Evolutionary conservation across 495 filamentous ascomycete species (phyloP).

Genomic region (Tetracladium setigerum): DNA sequence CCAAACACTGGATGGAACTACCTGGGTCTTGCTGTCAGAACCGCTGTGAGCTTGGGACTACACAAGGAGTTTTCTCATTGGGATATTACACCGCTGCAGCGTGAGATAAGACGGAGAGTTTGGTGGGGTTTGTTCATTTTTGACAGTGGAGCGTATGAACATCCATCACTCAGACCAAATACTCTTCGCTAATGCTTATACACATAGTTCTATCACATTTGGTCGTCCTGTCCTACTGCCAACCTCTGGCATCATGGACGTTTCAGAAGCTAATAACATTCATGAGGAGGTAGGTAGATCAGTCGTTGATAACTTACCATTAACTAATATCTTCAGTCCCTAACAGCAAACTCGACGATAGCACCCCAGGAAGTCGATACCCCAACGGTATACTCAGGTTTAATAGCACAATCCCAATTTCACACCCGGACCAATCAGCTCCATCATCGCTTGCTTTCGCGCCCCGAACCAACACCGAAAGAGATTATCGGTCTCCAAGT

Average conservation of each 20-base stretch:
- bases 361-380: conserved; percentile 34
- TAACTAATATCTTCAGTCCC: conserved; percentile 24
- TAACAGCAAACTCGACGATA: conserved; percentile 28
- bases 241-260: conserved; percentile 39
- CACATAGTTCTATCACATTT: conserved; percentile 20
- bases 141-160: conserved; percentile 16
- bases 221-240: conserved; percentile 35
- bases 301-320: background rate
- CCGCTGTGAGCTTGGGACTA: conserved; percentile 46
- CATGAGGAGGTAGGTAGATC: conserved; percentile 29
- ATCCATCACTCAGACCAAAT: too few relatives aligned
- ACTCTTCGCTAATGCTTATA: too few relatives aligned
- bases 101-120: conserved; percentile 22
- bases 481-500: conserved; percentile 38
- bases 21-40: conserved; percentile 40
- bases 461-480: conserved; percentile 37
- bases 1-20: conserved; percentile 50
- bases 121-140: conserved; percentile 25
- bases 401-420: conserved; percentile 41
- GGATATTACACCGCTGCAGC: conserved; percentile 42
- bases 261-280: conserved; percentile 37
- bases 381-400: conserved; percentile 41
- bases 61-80: conserved; percentile 49
- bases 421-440: conserved; percentile 42
- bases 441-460: conserved; percentile 44